Evolutionary conservation across 306 rosid species (phyloP).

Genomic region (Leucaena leucocephala): DNA sequence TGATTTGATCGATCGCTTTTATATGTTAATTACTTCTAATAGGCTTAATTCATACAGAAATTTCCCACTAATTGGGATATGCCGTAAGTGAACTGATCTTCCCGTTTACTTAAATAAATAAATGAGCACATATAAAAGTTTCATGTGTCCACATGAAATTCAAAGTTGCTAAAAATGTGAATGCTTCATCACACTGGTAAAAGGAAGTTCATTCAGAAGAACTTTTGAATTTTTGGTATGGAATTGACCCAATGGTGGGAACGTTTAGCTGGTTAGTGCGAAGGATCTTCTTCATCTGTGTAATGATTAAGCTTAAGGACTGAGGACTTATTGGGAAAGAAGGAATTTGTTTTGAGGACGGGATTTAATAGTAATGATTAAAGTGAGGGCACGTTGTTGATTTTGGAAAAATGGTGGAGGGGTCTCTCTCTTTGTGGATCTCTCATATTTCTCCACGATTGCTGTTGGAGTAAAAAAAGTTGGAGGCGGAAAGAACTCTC

Average conservation of each 20-base stretch:
- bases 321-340: conserved; percentile 24
- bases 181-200: neutral
- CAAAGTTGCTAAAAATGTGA: neutral
- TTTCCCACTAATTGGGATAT: neutral
- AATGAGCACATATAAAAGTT: neutral
- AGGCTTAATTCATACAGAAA: neutral
- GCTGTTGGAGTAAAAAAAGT: neutral
- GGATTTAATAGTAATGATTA: conserved; percentile 46
- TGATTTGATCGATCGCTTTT: conserved; percentile 8
- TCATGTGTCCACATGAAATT: neutral
- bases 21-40: neutral
- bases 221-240: neutral
- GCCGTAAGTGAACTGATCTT: neutral
- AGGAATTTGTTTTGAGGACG: conserved; percentile 30
- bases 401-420: conserved; percentile 38
- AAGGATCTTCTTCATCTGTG: conserved; percentile 20
- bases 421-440: neutral
- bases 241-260: conserved; percentile 37
- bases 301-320: conserved; percentile 42
- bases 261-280: conserved; percentile 37
- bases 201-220: neutral
- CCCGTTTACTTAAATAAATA: neutral
- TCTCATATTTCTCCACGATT: neutral
- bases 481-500: neutral
- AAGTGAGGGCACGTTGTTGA: conserved; percentile 35